Evolutionary conservation across 1,284 basidiomycete species (phyloP).

Genomic region (Clitocybe nebularis): DNA sequence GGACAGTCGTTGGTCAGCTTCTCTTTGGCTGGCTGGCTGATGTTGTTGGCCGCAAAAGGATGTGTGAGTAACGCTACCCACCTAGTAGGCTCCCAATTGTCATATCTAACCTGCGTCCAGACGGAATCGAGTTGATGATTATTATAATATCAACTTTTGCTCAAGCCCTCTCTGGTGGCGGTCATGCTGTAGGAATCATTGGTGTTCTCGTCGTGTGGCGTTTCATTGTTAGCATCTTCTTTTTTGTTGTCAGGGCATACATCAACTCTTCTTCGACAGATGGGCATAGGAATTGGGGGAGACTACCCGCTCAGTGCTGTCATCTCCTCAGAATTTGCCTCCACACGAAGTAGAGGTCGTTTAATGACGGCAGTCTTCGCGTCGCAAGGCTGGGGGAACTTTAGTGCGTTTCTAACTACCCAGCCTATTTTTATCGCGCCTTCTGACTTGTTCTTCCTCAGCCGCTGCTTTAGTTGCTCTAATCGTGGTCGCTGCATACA

Average conservation of each 20-base stretch:
- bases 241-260: conserved; percentile 16
- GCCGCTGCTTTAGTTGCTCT: conserved; percentile 68
- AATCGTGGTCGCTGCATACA: conserved; percentile 68
- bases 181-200: conserved; percentile 62
- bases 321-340: conserved; percentile 75
- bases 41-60: conserved; percentile 65
- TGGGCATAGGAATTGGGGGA: conserved; percentile 73
- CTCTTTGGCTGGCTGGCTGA: conserved; percentile 74
- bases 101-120: no score
- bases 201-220: conserved; percentile 72
- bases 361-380: conserved; percentile 75
- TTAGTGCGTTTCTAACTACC: conserved; percentile 37
- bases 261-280: conserved; percentile 26
- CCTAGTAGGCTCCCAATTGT: no score
- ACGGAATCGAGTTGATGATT: conserved; percentile 71
- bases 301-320: conserved; percentile 66
- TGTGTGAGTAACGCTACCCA: conserved; percentile 55
- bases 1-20: conserved; percentile 63
- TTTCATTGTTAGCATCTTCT: conserved; percentile 45
- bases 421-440: conserved; percentile 18
- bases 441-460: conserved; percentile 17
- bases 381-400: conserved; percentile 67
- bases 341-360: conserved; percentile 66
- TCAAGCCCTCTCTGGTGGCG: conserved; percentile 56
- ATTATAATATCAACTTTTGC: conserved; percentile 64